A percentile compares a stretch with the other conserved stretches of the same genome.
Evolutionary conservation across 305 asterid genomes (phyloP).

Genomic region (Fraxinus baroniana): DNA sequence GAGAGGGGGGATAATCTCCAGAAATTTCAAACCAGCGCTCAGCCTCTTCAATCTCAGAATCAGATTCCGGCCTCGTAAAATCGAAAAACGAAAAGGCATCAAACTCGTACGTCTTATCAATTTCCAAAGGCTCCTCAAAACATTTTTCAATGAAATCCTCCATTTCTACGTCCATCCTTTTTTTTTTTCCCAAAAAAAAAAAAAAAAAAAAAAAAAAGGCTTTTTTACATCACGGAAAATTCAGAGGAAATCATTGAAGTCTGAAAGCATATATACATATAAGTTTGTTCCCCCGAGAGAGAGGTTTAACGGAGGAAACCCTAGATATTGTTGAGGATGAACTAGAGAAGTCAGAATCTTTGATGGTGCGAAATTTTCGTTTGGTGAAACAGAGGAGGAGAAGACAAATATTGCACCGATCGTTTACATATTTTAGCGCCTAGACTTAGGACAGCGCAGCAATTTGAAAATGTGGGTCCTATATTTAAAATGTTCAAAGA

Average conservation of each 20-base stretch:
- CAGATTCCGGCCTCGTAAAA: slow-evolving; percentile 54
- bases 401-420: background rate
- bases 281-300: background rate
- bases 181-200: background rate
- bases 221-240: slow-evolving; percentile 9
- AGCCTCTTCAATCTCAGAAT: slow-evolving; percentile 49
- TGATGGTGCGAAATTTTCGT: slow-evolving; percentile 33
- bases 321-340: slow-evolving; percentile 20
- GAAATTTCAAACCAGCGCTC: slow-evolving; percentile 73
- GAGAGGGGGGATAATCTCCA: slow-evolving; percentile 74
- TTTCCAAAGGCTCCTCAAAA: slow-evolving; percentile 32
- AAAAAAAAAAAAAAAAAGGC: background rate
- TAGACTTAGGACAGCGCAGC: background rate
- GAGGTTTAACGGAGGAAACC: slow-evolving; percentile 4
- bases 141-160: slow-evolving; percentile 49
- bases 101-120: slow-evolving; percentile 72
- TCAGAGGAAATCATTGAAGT: slow-evolving; percentile 30
- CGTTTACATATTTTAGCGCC: slow-evolving; percentile 28
- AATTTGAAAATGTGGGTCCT: slow-evolving; percentile 32
- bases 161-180: slow-evolving; percentile 42
- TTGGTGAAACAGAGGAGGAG: slow-evolving; percentile 27
- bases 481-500: background rate
- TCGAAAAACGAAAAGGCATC: slow-evolving; percentile 66
- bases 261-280: background rate
- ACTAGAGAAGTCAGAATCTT: slow-evolving; percentile 18